phyloP scores from a whole-genome alignment of 2,329 filamentous ascomycete genomes.

The Daldinia sp. region DNA sequence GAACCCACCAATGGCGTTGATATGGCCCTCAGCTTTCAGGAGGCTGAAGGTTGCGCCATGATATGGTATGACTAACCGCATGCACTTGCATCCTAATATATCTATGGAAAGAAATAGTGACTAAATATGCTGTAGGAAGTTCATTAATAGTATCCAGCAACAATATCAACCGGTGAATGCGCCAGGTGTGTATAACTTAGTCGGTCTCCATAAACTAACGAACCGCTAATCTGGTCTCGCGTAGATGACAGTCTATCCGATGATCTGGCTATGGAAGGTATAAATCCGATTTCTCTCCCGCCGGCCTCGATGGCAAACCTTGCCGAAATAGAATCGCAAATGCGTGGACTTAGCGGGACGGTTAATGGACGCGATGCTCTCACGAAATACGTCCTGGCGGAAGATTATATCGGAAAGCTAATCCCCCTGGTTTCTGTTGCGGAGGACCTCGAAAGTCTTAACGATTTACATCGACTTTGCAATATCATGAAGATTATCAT shows the following conservation, averaged over 20 bases:
- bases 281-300: slow-evolving; percentile 78
- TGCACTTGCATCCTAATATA: slow-evolving; percentile 4
- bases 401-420: slow-evolving; percentile 89
- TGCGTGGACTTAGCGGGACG: slow-evolving; percentile 81
- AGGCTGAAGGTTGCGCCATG: slow-evolving; percentile 89
- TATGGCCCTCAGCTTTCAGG: slow-evolving; percentile 98
- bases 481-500: slow-evolving; percentile 99
- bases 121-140: slow-evolving; percentile 73
- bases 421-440: slow-evolving; percentile 88
- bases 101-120: slow-evolving; percentile 7
- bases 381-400: slow-evolving; percentile 84
- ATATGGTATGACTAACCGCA: slow-evolving; percentile 78
- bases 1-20: slow-evolving; percentile 85
- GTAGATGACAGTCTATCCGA: slow-evolving; percentile 89
- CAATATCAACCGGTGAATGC: slow-evolving; percentile 72
- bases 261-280: slow-evolving; percentile 81
- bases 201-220: background rate
- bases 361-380: slow-evolving; percentile 85
- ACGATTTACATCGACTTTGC: slow-evolving; percentile 90
- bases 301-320: slow-evolving; percentile 85
- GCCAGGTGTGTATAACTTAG: slow-evolving; percentile 70
- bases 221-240: slow-evolving; percentile 46
- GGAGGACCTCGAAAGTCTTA: slow-evolving; percentile 88
- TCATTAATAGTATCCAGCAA: slow-evolving; percentile 87
- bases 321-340: slow-evolving; percentile 83